Conservation (phyloP, 208 protist genomes). For the Crithidia fasciculata region DNA sequence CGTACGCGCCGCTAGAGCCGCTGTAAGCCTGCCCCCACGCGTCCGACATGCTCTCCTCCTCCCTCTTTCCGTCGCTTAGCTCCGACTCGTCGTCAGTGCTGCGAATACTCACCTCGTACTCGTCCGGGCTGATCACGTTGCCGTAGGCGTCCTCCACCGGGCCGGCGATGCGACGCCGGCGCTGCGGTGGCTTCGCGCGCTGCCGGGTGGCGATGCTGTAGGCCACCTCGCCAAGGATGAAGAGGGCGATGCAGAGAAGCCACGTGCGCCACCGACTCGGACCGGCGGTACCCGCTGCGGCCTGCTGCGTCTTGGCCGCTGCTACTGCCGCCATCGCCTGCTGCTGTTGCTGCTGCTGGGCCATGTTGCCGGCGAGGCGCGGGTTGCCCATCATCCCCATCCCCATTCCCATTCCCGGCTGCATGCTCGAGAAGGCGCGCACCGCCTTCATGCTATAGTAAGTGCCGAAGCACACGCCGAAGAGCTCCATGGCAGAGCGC, state of each 20-base stretch:
- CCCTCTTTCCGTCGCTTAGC: slow-evolving; percentile 6
- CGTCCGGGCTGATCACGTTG: slow-evolving; percentile 56
- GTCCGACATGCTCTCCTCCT: slow-evolving; percentile 30
- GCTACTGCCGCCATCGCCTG: slow-evolving; percentile 8
- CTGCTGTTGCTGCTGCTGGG: slow-evolving; percentile 25
- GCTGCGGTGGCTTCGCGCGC: slow-evolving; percentile 23
- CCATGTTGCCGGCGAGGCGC: slow-evolving; percentile 5
- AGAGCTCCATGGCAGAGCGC: slow-evolving; percentile 80
- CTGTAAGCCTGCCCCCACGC: slow-evolving; percentile 18
- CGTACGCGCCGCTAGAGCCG: slow-evolving; percentile 13
- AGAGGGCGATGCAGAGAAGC: slow-evolving; percentile 58
- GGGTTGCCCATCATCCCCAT: slow-evolving; percentile 38
- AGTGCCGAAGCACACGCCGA: slow-evolving; percentile 83
- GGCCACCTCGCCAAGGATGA: slow-evolving; percentile 64
- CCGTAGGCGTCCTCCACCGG: slow-evolving; percentile 34
- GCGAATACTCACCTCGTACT: slow-evolving; percentile 38
- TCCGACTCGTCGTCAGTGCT: slow-evolving; percentile 76
- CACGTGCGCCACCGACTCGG: slow-evolving; percentile 54
- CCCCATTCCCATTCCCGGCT: slow-evolving; percentile 37
- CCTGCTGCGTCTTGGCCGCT: slow-evolving; percentile 9
- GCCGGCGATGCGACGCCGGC: slow-evolving; percentile 21
- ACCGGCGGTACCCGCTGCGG: slow-evolving; percentile 14
- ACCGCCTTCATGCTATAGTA: slow-evolving; percentile 90
- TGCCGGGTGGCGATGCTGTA: slow-evolving; percentile 51
- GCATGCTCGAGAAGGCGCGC: slow-evolving; percentile 60